phyloP scores from a whole-genome alignment of 805 yeast species.

The Candida gorgasii region DNA sequence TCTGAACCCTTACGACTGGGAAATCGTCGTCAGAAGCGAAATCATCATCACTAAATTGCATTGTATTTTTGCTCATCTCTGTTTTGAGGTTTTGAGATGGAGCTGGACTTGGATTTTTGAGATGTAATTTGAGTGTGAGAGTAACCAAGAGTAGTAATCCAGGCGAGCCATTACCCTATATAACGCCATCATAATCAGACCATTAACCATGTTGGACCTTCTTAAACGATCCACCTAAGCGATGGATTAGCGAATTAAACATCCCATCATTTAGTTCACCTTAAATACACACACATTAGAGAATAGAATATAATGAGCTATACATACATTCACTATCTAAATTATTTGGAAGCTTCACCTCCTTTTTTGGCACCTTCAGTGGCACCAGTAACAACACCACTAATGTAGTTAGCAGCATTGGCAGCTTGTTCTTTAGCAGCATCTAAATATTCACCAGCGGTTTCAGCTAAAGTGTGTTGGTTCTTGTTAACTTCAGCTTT shows the following conservation, averaged over 20 bases:
- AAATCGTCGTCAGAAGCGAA: slow-evolving; percentile 15
- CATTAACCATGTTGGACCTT: no score
- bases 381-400: slow-evolving; percentile 57
- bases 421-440: slow-evolving; percentile 56
- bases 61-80: slow-evolving; percentile 2
- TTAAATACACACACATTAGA: no score
- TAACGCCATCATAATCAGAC: no score
- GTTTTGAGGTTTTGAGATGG: slow-evolving; percentile 13
- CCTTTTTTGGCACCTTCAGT: slow-evolving; percentile 50
- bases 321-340: background rate
- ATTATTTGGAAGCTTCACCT: slow-evolving; percentile 19
- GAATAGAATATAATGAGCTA: no score
- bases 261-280: no score
- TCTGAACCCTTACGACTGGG: slow-evolving; percentile 17
- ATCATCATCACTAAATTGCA: slow-evolving; percentile 11
- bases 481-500: slow-evolving; percentile 28
- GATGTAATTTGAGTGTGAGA: no score
- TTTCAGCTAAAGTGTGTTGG: slow-evolving; percentile 36
- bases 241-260: no score
- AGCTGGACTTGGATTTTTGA: no score
- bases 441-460: slow-evolving; percentile 49
- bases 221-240: no score
- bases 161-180: no score
- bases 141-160: background rate
- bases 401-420: slow-evolving; percentile 58